Conservation (phyloP, 2,329 filamentous ascomycete species). For the Alternaria arbusti region DNA sequence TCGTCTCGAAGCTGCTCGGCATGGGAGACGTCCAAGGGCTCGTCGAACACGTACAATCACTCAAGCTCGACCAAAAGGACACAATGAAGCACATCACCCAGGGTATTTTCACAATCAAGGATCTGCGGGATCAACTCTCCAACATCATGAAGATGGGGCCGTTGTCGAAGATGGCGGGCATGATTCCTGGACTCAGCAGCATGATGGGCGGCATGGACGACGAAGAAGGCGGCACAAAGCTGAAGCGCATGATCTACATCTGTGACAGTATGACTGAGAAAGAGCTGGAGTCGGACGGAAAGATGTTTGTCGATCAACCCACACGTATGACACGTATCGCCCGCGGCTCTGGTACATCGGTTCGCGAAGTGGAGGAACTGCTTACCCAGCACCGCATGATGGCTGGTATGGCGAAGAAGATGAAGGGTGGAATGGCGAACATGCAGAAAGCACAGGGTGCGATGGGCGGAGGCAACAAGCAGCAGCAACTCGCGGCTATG, state of each 20-base stretch:
- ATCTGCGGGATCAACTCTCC: constrained; percentile 90
- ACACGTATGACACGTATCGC: constrained; percentile 92
- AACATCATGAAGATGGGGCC: constrained; percentile 99
- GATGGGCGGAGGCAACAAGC: constrained; percentile 88
- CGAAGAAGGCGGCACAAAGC: constrained; percentile 89
- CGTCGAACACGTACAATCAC: constrained; percentile 93
- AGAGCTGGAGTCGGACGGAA: constrained; percentile 94
- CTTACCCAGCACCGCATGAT: constrained; percentile 99
- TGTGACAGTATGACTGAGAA: constrained; percentile 98
- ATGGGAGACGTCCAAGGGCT: constrained; percentile 97
- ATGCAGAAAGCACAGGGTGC: constrained; percentile 93
- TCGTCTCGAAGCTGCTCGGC: constrained; percentile 90
- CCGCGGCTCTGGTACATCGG: constrained; percentile 85
- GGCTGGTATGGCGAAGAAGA: constrained; percentile 98
- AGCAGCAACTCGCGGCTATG: constrained; percentile 95
- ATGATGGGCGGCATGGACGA: constrained; percentile 98
- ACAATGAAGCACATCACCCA: constrained; percentile 99
- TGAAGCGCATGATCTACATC: constrained; percentile 98
- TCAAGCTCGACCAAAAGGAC: constrained; percentile 97
- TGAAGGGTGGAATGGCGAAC: constrained; percentile 97
- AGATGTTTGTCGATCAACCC: constrained; percentile 90
- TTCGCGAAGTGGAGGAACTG: constrained; percentile 92
- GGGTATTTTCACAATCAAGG: constrained; percentile 93
- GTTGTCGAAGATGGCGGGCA: constrained; percentile 94
- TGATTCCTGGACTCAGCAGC: constrained; percentile 94